phyloP scores from a whole-genome alignment of 2,329 filamentous ascomycete species.

The Pseudogymnoascus destructans region DNA sequence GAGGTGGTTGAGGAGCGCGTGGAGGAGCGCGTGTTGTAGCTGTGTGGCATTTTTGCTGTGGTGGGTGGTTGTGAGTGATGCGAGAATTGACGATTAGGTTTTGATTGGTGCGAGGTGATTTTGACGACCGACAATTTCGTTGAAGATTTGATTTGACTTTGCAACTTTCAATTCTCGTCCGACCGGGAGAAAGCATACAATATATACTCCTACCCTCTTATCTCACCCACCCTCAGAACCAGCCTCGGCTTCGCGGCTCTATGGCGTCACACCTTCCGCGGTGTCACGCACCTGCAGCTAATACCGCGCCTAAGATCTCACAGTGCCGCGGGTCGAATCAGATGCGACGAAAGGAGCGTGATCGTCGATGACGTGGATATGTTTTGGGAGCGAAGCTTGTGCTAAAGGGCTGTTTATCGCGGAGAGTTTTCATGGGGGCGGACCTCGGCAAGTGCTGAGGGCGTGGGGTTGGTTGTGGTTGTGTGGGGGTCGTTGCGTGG shows the following conservation, averaged over 20 bases:
- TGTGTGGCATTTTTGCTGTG: background rate
- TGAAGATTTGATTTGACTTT: background rate
- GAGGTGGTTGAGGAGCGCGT: background rate
- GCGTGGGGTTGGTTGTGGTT: background rate
- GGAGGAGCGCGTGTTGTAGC: background rate
- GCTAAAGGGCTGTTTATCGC: background rate
- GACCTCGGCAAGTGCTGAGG: background rate
- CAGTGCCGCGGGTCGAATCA: background rate
- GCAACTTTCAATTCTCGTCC: background rate
- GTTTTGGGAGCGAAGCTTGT: background rate
- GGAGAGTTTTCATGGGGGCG: background rate
- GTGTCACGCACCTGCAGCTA: background rate
- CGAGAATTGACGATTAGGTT: no score
- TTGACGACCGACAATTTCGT: background rate
- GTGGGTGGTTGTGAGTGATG: background rate
- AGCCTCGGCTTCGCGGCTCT: background rate
- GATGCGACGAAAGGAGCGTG: background rate
- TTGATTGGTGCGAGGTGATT: no score
- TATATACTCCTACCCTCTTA: background rate
- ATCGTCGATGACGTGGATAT: background rate
- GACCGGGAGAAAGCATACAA: background rate
- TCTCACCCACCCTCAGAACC: background rate
- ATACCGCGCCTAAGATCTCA: background rate
- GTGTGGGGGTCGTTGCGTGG: background rate
- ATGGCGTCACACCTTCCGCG: background rate